Evolutionary conservation across 2,329 filamentous ascomycete species (phyloP), one percentile per base, ranked within the genome.

Genomic region (Graphilbum ipis-grandicollis): DNA sequence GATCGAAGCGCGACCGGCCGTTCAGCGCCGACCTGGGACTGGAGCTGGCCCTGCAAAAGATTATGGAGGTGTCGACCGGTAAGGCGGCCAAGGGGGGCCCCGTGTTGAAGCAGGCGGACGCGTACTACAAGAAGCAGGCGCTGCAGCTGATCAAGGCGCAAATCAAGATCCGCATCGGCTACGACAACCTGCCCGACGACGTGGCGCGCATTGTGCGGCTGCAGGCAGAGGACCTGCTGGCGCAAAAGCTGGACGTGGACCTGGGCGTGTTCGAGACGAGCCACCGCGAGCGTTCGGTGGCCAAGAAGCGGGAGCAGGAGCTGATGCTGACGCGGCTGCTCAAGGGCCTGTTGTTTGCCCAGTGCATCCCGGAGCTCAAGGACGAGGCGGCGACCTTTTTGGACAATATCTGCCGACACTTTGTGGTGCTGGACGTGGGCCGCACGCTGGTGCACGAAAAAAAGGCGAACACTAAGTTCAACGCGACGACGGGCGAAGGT

Each of bases 41-140:
- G 38, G 86, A 96, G 43, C 68, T 84, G 33, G 88, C 92, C 1
- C 81, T 96, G 43, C 75, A 78, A 39, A 94, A 92, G 54, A 59
- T 98, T 33, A 79, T 79, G 62, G 88, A 96, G 50, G 57, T 72
- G 1, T 76, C 83, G 0, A 88, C n/a, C n/a, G n/a, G 39, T 25
- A 43, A 80, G 66, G 54, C 58, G 4, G 71, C 68, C 46, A 44
- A 42, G 37, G 38, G 31, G 10, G 59, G 55, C 14, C 57, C 52
- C 28, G 38, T 50, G 6, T 57, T 59, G 40, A 79, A 79, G 46
- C 74, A 80, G 26, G 60, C 62, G 21, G 88, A 96, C 49, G 62
- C 63, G 0, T 90, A 82, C 53, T 93, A 98, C 63, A 96, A 96
- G 59, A 80, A 81, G 50, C 85, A 98, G 56, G 83, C 92, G 0